Percentiles rank a stretch among this genome's conserved stretches.
These are phyloP conservation scores for Pyrus hybrid DNA, from an alignment of 331 rosid species.

Conservation along the genomic window DNA sequence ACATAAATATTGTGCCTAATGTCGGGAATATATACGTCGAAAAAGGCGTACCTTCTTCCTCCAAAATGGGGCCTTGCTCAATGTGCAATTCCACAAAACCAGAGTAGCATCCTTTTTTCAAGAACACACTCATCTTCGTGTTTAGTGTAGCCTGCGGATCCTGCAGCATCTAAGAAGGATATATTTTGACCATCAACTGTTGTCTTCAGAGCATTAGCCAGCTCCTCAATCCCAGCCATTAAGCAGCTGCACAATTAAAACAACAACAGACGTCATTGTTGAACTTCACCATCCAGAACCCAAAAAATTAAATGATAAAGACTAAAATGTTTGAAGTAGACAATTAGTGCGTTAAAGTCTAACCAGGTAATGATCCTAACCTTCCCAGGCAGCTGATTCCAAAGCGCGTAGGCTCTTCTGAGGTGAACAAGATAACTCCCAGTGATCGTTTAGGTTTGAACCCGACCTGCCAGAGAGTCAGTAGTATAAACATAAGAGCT, in stretches of 20 bases:
- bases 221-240: constrained; percentile 66
- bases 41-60: constrained; percentile 63
- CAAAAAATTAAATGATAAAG: not conserved
- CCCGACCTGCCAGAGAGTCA: constrained; percentile 49
- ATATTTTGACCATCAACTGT: constrained; percentile 60
- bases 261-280: not conserved
- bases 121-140: constrained; percentile 55
- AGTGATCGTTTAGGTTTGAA: constrained; percentile 71
- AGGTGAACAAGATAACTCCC: constrained; percentile 82
- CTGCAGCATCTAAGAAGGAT: constrained; percentile 77
- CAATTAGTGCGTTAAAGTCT: not conserved
- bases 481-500: constrained; percentile 1
- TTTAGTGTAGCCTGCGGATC: constrained; percentile 68
- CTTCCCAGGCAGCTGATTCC: constrained; percentile 96
- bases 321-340: not conserved
- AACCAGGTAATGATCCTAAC: constrained; percentile 24
- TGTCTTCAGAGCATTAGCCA: constrained; percentile 53
- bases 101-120: constrained; percentile 70
- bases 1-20: constrained; percentile 3
- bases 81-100: constrained; percentile 92
- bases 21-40: not conserved
- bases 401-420: constrained; percentile 95
- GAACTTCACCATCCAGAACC: not conserved
- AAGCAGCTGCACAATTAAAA: constrained; percentile 60
- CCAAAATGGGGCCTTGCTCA: constrained; percentile 92